Conservation (phyloP, 345 rosid genomes). For the Euphorbia pulcherrima region DNA sequence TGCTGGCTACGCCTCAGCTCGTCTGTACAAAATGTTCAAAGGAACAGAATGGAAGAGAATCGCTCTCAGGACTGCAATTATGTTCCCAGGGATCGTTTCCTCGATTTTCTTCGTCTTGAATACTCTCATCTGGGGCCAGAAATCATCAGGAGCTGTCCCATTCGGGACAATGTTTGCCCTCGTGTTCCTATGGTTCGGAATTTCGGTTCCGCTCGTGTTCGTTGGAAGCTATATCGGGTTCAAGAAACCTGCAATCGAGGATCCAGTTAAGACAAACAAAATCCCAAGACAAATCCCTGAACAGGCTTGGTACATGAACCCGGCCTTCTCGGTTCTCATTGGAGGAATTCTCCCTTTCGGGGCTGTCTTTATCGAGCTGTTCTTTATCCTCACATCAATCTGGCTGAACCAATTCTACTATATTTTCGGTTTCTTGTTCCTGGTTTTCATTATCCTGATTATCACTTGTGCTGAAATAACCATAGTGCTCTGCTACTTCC, state of each 20-base stretch:
- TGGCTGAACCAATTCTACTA: constrained; percentile 90
- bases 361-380: constrained; percentile 77
- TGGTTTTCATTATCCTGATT: constrained; percentile 62
- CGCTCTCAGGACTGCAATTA: constrained; percentile 65
- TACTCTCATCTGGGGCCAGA: constrained; percentile 79
- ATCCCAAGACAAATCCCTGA: constrained; percentile 81
- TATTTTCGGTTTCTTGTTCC: constrained; percentile 80
- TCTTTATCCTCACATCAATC: constrained; percentile 83
- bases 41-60: constrained; percentile 74
- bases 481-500: constrained; percentile 76
- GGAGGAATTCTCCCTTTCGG: constrained; percentile 84
- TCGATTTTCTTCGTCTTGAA: constrained; percentile 66
- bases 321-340: constrained; percentile 60
- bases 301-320: constrained; percentile 88
- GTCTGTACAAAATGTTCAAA: constrained; percentile 69
- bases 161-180: constrained; percentile 86
- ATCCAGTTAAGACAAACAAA: constrained; percentile 77
- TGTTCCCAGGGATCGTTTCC: constrained; percentile 65
- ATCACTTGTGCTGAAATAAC: constrained; percentile 73
- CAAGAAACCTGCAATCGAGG: constrained; percentile 66
- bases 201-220: constrained; percentile 66
- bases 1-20: constrained; percentile 62
- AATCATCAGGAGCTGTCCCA: constrained; percentile 82
- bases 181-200: constrained; percentile 73
- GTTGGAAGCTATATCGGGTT: constrained; percentile 64